These are phyloP conservation scores for Saksenaea vasiformis DNA, from an alignment of 371 early-diverging fungal species.

Conservation along the genomic window DNA sequence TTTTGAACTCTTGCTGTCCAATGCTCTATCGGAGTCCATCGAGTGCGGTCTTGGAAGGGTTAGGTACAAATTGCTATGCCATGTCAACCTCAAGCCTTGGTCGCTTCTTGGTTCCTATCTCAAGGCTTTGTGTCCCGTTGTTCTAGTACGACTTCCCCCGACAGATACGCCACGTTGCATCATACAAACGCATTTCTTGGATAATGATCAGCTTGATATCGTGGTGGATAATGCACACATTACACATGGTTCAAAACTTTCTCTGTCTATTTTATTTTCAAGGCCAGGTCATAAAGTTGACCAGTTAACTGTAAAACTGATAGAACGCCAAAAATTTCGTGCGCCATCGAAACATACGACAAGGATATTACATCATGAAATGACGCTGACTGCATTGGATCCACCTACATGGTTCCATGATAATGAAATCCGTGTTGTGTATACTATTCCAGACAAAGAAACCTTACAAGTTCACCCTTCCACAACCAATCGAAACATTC, in stretches of 20 bases:
- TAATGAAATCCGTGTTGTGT: slow-evolving; percentile 26
- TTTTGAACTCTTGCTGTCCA: slow-evolving; percentile 44
- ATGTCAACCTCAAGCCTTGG: slow-evolving; percentile 34
- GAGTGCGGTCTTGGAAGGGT: slow-evolving; percentile 45
- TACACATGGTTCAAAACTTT: slow-evolving; percentile 30
- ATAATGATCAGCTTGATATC: slow-evolving; percentile 22
- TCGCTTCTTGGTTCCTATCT: slow-evolving; percentile 10
- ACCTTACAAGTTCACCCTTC: slow-evolving; percentile 36
- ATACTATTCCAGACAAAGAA: slow-evolving; percentile 34
- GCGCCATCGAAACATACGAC: slow-evolving; percentile 37
- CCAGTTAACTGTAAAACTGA: slow-evolving; percentile 30
- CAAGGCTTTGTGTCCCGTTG: slow-evolving; percentile 19
- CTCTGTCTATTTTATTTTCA: slow-evolving; percentile 25
- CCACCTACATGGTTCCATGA: neutral
- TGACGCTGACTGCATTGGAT: slow-evolving; percentile 22
- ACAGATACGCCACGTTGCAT: slow-evolving; percentile 32
- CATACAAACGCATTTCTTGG: slow-evolving; percentile 32
- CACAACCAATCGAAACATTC: slow-evolving; percentile 35
- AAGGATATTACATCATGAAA: slow-evolving; percentile 41
- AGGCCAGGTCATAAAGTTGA: slow-evolving; percentile 19
- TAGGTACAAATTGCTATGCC: slow-evolving; percentile 37
- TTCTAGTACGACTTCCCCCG: slow-evolving; percentile 29
- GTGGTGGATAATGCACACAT: slow-evolving; percentile 32
- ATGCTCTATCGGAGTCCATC: slow-evolving; percentile 44
- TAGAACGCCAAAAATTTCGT: slow-evolving; percentile 42